Evolutionary conservation across 495 filamentous ascomycete genomes (phyloP), one percentile per base, ranked within the genome.

Genomic region (Aspergillus heteromorphus): DNA sequence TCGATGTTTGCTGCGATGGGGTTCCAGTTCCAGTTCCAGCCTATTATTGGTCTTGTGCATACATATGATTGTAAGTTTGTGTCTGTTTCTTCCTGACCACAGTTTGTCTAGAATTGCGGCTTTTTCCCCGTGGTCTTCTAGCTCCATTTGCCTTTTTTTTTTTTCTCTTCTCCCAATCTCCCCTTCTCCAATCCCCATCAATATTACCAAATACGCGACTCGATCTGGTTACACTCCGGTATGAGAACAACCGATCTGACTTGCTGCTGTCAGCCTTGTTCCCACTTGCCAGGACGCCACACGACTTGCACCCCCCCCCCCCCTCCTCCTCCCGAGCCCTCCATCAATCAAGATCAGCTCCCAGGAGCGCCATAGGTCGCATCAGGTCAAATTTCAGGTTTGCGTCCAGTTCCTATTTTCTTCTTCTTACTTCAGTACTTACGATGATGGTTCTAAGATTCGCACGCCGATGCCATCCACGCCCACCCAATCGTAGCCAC

Each of bases 221-320:
- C 58, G 58, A 65, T 65, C 58, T 61, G 43, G 58, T 60, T 58
- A 59, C 58, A 59, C 45, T 59, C 51, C 47, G 58, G 53, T 58
- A 64, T 41, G 47, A 30, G 49, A 56, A 61, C 45, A 55, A 51
- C 40, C 58, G 58, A 65, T 61, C 62, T 59, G 58, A 63, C 60
- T 64, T 63, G 60, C 58, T 62, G 59, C 59, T 48, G 56, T 62
- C 61, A 63, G 64, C 59, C 63, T 64, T 71, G 60, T 70, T 70
- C 60, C 66, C 65, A 65, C 70, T 50, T 49, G 54, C 60, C 36
- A n/a, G 54, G 58, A 50, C 56, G 55, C 61, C 48, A 58, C 53
- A 58, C 57, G 45, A 54, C 20, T 27, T 47, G 13, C 54, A 54
- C 55, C 59, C 59, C 57, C n/a, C n/a, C n/a, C n/a, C n/a, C n/a